These are phyloP conservation scores for Tarenaya hassleriana DNA, from an alignment of 345 rosid species.

Conservation along the genomic window DNA sequence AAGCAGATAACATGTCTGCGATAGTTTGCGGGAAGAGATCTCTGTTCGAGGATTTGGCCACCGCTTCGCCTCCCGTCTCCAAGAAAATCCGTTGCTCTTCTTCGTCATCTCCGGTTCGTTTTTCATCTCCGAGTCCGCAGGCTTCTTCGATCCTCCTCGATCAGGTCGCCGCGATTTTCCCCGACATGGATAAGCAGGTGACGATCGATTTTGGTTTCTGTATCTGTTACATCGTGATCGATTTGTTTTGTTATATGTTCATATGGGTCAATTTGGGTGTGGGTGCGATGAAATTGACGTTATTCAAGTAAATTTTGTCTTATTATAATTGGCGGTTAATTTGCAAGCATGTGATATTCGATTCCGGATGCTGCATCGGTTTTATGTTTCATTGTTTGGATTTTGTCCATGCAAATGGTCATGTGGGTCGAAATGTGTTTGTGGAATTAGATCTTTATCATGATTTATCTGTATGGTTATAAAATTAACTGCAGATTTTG, in stretches of 20 bases:
- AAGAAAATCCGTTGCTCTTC: constrained; percentile 66
- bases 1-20: constrained; percentile 81
- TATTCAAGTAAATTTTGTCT: too few species aligned
- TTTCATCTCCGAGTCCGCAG: constrained; percentile 24
- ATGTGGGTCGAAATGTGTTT: too few species aligned
- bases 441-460: too few species aligned
- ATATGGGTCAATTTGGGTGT: neutral
- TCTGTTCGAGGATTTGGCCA: constrained; percentile 64
- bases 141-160: constrained; percentile 35
- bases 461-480: neutral
- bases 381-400: too few species aligned
- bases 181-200: constrained; percentile 81
- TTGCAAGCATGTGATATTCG: too few species aligned
- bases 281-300: neutral
- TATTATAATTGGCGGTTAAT: too few species aligned
- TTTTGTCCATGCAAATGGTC: too few species aligned
- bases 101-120: constrained; percentile 49
- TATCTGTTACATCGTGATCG: too few species aligned
- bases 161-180: constrained; percentile 52
- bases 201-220: neutral
- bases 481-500: neutral
- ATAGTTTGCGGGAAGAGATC: constrained; percentile 93
- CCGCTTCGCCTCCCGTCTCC: constrained; percentile 50
- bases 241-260: neutral
- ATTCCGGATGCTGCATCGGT: too few species aligned